Evolutionary conservation across 495 filamentous ascomycete genomes (phyloP).

Genomic region (Tuber brumale): DNA sequence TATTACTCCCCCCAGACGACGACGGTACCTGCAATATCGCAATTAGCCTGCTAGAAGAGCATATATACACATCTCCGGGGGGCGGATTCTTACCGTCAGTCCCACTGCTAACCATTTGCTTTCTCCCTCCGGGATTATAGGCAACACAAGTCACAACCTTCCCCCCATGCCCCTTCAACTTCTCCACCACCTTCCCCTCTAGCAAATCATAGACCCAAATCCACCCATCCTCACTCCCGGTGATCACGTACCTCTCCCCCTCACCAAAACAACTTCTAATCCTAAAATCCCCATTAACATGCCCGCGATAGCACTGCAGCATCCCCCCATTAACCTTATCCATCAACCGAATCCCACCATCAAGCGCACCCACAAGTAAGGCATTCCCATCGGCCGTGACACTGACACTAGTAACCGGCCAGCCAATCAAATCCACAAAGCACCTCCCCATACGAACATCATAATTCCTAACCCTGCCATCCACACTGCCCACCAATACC

Average conservation of each 20-base stretch:
- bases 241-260: slow-evolving; percentile 69
- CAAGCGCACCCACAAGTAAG: slow-evolving; percentile 66
- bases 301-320: slow-evolving; percentile 62
- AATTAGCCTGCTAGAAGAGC: slow-evolving; percentile 10
- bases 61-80: background rate
- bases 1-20: slow-evolving; percentile 37
- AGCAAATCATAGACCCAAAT: slow-evolving; percentile 89
- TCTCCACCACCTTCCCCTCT: slow-evolving; percentile 60
- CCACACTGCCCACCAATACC: slow-evolving; percentile 70
- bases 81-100: slow-evolving; percentile 33
- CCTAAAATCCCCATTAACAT: slow-evolving; percentile 58
- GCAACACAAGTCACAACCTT: slow-evolving; percentile 52
- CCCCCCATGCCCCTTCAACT: slow-evolving; percentile 53
- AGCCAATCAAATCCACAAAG: slow-evolving; percentile 64
- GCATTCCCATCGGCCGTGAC: slow-evolving; percentile 66
- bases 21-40: slow-evolving; percentile 24
- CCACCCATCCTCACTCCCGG: slow-evolving; percentile 72
- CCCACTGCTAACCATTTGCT: slow-evolving; percentile 38
- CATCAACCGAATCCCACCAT: slow-evolving; percentile 71
- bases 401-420: slow-evolving; percentile 61
- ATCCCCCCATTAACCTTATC: slow-evolving; percentile 68
- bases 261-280: slow-evolving; percentile 66
- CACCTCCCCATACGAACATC: slow-evolving; percentile 77
- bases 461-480: slow-evolving; percentile 76
- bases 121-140: slow-evolving; percentile 36